phyloP scores from a whole-genome alignment of 2,329 filamentous ascomycete species.

The Claviceps cyperi region DNA sequence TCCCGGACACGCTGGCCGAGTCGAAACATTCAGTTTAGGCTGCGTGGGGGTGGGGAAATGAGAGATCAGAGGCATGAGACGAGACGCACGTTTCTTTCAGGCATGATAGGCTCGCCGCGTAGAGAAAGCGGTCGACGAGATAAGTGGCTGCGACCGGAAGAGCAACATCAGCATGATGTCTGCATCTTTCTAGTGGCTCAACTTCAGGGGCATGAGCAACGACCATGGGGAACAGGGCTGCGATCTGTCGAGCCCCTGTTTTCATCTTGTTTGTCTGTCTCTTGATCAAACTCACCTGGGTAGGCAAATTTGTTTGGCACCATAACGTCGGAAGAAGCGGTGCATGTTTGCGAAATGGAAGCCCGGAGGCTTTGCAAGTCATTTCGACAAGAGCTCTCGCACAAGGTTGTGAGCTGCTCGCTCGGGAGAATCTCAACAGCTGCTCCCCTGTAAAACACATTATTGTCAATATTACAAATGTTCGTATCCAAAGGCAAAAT shows the following conservation, averaged over 20 bases:
- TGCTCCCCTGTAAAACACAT: background rate
- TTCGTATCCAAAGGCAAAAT: no score
- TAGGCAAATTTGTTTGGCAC: constrained; percentile 1
- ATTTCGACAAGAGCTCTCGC: constrained; percentile 1
- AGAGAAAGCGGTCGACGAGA: background rate
- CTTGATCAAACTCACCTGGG: background rate
- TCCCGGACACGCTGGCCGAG: background rate
- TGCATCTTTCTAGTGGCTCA: background rate
- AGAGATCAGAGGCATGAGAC: background rate
- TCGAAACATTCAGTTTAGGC: background rate
- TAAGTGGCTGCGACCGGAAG: background rate
- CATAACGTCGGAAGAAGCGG: background rate
- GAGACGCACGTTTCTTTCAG: background rate
- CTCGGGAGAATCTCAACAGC: background rate
- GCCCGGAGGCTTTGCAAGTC: background rate
- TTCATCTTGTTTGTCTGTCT: no score
- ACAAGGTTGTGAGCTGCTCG: background rate
- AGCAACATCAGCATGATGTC: background rate
- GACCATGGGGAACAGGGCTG: no score
- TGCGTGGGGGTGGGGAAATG: background rate
- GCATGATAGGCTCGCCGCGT: background rate
- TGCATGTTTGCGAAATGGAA: background rate
- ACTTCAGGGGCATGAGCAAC: no score
- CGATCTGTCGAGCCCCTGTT: no score
- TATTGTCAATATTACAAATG: background rate